Conservation (phyloP, 192 early-diverging fungal genomes). For the Coemansia brasiliensis region DNA sequence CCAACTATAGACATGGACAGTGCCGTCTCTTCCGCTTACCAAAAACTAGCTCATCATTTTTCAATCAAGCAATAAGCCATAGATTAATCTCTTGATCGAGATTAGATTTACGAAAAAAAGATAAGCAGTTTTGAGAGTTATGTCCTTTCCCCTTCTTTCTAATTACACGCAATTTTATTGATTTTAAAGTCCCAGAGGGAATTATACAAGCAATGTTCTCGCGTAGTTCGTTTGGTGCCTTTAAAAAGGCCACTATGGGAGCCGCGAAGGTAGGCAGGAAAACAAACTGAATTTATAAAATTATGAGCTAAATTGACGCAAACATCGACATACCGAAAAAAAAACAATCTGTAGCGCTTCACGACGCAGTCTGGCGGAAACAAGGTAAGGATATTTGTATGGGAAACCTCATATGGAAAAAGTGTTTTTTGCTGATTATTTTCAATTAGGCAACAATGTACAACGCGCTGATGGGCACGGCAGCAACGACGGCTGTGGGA, state of each 20-base stretch:
- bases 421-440: neutral
- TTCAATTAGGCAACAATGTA: constrained; percentile 18
- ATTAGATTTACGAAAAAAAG: constrained; percentile 12
- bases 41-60: neutral
- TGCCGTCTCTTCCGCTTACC: constrained; percentile 14
- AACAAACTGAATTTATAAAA: neutral
- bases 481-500: constrained; percentile 62
- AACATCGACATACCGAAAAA: neutral
- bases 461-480: constrained; percentile 42
- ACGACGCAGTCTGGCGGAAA: constrained; percentile 18
- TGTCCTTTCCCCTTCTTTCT: neutral
- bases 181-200: neutral
- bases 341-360: constrained; percentile 29
- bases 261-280: constrained; percentile 32
- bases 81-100: constrained; percentile 5
- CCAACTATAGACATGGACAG: constrained; percentile 26
- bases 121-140: neutral
- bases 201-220: constrained; percentile 42
- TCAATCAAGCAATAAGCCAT: neutral
- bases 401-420: neutral
- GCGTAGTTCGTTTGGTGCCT: constrained; percentile 30
- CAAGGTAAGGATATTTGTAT: constrained; percentile 20
- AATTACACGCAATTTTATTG: neutral
- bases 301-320: no score
- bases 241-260: constrained; percentile 37